Conservation (phyloP, 2,329 filamentous ascomycete species). For the Pestalotiopsis sp. region DNA sequence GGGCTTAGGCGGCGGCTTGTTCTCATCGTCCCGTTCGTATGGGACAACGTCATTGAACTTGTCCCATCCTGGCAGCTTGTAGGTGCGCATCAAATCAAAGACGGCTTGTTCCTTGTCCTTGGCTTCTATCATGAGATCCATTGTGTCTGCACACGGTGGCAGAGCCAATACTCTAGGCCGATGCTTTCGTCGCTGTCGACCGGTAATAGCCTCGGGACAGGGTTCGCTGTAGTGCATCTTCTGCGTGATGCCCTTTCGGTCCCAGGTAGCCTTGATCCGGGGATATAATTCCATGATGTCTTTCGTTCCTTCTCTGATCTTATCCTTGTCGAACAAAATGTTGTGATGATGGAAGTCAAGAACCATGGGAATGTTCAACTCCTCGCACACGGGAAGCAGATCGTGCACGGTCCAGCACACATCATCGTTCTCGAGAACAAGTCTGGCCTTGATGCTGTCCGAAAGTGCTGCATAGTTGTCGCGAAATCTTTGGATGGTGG, state of each 20-base stretch:
- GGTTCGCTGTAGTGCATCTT: slow-evolving; percentile 98
- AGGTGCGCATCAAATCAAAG: slow-evolving; percentile 89
- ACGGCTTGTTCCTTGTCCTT: slow-evolving; percentile 98
- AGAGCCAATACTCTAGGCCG: slow-evolving; percentile 76
- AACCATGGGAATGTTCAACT: slow-evolving; percentile 90
- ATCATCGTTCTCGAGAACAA: slow-evolving; percentile 95
- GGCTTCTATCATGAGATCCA: slow-evolving; percentile 99
- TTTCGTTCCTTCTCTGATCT: slow-evolving; percentile 80
- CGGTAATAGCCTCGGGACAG: slow-evolving; percentile 74
- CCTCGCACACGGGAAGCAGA: slow-evolving; percentile 84
- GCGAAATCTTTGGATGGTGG: slow-evolving; percentile 77
- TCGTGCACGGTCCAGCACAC: slow-evolving; percentile 93
- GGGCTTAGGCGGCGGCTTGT: slow-evolving; percentile 55
- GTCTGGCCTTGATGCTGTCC: slow-evolving; percentile 71
- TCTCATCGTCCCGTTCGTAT: slow-evolving; percentile 76
- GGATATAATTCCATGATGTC: slow-evolving; percentile 77
- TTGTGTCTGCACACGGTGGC: slow-evolving; percentile 78
- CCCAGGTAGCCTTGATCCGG: slow-evolving; percentile 83
- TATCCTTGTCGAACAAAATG: slow-evolving; percentile 76
- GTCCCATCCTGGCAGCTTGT: slow-evolving; percentile 80
- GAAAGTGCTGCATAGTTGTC: slow-evolving; percentile 71
- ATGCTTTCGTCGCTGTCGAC: slow-evolving; percentile 80
- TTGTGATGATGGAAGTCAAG: slow-evolving; percentile 97
- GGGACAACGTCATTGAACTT: slow-evolving; percentile 78
- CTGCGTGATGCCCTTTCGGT: slow-evolving; percentile 79